These are phyloP conservation scores for Selenicereus undatus DNA, from an alignment of 148 eudicot genomes.

Conservation along the genomic window DNA sequence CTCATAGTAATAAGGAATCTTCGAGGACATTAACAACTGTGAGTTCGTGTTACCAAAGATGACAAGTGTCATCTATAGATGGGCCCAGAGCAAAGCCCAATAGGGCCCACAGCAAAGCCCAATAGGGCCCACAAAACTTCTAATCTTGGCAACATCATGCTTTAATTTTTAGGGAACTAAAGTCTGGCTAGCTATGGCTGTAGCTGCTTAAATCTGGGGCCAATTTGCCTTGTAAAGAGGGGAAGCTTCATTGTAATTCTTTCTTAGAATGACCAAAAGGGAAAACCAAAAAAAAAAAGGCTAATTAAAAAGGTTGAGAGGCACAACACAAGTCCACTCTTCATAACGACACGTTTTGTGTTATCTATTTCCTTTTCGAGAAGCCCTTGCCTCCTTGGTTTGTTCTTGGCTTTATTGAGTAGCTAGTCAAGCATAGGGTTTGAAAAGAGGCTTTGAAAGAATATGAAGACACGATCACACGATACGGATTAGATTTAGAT, in stretches of 20 bases:
- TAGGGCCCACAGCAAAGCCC: background rate
- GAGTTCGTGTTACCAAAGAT: background rate
- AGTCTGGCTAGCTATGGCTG: background rate
- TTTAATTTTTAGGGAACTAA: background rate
- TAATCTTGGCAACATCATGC: background rate
- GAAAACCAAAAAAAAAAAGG: background rate
- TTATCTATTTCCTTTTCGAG: background rate
- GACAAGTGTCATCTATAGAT: background rate
- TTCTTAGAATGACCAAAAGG: background rate
- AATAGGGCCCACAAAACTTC: background rate
- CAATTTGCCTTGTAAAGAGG: background rate
- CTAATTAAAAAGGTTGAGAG: background rate
- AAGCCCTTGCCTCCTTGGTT: background rate
- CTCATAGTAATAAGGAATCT: background rate
- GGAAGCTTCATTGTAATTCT: background rate
- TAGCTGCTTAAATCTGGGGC: background rate
- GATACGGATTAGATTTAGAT: too few relatives aligned
- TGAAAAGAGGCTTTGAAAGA: too few relatives aligned
- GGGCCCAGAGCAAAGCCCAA: too few relatives aligned
- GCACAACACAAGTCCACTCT: background rate
- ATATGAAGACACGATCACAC: too few relatives aligned
- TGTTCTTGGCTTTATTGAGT: background rate
- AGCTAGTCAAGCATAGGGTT: too few relatives aligned
- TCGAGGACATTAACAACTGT: background rate
- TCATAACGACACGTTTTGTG: background rate